Conservation (phyloP, 2,329 filamentous ascomycete species). For the Hirsutella thompsonii region DNA sequence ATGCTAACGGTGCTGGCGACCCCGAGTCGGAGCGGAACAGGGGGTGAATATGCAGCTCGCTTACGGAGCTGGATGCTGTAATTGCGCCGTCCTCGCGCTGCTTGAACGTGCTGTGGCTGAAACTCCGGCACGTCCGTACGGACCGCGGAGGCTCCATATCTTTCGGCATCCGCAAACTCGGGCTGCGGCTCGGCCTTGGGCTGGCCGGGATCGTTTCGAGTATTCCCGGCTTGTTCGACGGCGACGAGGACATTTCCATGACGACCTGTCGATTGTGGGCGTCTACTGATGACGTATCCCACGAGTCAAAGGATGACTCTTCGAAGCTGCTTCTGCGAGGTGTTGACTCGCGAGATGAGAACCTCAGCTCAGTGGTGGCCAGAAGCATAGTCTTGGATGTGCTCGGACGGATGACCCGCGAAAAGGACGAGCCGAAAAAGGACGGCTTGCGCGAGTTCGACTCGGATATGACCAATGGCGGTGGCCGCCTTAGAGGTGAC, state of each 20-base stretch:
- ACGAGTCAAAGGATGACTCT: slow-evolving; percentile 56
- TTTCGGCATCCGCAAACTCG: slow-evolving; percentile 47
- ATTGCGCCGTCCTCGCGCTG: slow-evolving; percentile 14
- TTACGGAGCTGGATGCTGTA: slow-evolving; percentile 15
- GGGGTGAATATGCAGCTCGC: slow-evolving; percentile 63
- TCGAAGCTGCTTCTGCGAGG: slow-evolving; percentile 25
- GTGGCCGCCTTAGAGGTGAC: slow-evolving; percentile 22
- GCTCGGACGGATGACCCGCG: slow-evolving; percentile 36
- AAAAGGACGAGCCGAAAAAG: slow-evolving; percentile 25
- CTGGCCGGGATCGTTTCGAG: slow-evolving; percentile 62
- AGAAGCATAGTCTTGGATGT: slow-evolving; percentile 44
- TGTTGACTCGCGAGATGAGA: slow-evolving; percentile 35
- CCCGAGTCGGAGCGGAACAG: slow-evolving; percentile 64
- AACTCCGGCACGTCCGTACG: slow-evolving; percentile 35
- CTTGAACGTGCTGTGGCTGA: slow-evolving; percentile 27
- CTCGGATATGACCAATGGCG: slow-evolving; percentile 25
- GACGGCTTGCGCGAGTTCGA: slow-evolving; percentile 11
- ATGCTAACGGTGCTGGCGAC: slow-evolving; percentile 49
- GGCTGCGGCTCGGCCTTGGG: slow-evolving; percentile 49
- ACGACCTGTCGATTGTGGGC: slow-evolving; percentile 46
- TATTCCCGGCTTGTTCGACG: slow-evolving; percentile 32
- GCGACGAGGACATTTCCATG: slow-evolving; percentile 33
- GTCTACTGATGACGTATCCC: slow-evolving; percentile 61
- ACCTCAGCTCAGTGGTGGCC: slow-evolving; percentile 25
- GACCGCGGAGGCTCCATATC: slow-evolving; percentile 39